Evolutionary conservation across 257 asterid species (phyloP).

Genomic region (Solanum chiquidenum): DNA sequence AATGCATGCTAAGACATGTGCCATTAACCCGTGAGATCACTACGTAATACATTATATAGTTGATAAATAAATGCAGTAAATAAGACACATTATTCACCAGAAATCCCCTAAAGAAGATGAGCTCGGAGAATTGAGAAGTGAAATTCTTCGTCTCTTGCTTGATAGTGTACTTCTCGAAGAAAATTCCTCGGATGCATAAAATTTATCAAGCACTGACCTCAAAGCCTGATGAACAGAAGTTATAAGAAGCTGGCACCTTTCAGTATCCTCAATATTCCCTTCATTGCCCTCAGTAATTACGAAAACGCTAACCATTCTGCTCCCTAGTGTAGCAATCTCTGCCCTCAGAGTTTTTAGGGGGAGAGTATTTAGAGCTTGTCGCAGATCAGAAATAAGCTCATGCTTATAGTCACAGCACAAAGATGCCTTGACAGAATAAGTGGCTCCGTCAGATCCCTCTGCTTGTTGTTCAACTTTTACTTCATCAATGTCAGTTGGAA

Average conservation of each 20-base stretch:
- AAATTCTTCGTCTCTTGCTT: conserved; percentile 54
- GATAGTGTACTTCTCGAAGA: conserved; percentile 38
- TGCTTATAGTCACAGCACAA: conserved; percentile 70
- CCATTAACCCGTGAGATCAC: conserved; percentile 5
- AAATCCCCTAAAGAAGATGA: conserved; percentile 38
- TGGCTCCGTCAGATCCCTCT: conserved; percentile 15
- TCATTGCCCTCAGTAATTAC: conserved; percentile 30
- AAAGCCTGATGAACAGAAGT: conserved; percentile 44
- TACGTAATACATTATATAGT: not conserved
- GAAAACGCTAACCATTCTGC: conserved; percentile 61
- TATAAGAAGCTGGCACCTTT: conserved; percentile 25
- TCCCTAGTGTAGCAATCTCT: conserved; percentile 71
- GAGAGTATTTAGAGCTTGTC: conserved; percentile 52
- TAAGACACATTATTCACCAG: conserved; percentile 29
- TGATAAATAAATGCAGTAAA: conserved; percentile 1
- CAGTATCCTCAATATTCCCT: conserved; percentile 9
- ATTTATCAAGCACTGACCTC: conserved; percentile 67
- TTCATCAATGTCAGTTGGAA: conserved; percentile 69
- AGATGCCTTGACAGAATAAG: conserved; percentile 46
- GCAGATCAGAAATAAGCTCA: conserved; percentile 48
- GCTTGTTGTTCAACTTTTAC: conserved; percentile 47
- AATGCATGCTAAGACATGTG: conserved; percentile 65
- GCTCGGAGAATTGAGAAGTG: conserved; percentile 34
- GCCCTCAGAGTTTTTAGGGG: conserved; percentile 47
- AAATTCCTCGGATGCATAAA: conserved; percentile 74